These are phyloP conservation scores for Pseudogymnoascus sp. DNA, from an alignment of 2,329 filamentous ascomycete genomes.

Conservation along the genomic window DNA sequence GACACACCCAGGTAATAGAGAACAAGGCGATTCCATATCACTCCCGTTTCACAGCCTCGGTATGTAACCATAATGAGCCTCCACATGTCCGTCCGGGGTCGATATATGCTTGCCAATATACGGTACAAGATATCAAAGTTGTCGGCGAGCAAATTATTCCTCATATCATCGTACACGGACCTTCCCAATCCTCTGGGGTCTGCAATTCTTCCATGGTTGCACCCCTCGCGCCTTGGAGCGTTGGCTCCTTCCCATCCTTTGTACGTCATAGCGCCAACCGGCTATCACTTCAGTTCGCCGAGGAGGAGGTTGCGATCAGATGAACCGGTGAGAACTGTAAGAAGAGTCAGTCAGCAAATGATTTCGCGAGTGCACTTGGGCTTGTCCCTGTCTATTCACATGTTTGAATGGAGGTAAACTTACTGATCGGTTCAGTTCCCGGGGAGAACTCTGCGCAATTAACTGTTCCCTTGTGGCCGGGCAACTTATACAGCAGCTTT, in stretches of 20 bases:
- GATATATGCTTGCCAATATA: constrained; percentile 1
- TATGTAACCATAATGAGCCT: not conserved
- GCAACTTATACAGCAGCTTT: constrained; percentile 88
- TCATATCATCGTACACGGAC: not conserved
- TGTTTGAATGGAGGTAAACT: constrained; percentile 35
- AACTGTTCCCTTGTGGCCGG: constrained; percentile 89
- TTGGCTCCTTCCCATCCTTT: not conserved
- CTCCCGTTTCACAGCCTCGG: not conserved
- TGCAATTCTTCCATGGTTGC: not conserved
- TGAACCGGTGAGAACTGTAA: constrained; percentile 72
- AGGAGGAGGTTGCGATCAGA: constrained; percentile 82
- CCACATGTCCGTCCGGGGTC: not conserved
- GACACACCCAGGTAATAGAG: not conserved
- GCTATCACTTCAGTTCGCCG: constrained; percentile 64
- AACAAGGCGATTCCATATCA: not conserved
- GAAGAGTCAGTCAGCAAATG: constrained; percentile 17
- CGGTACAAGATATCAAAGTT: not conserved
- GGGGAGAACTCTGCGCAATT: constrained; percentile 92
- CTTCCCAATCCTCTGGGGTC: not conserved
- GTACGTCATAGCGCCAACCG: not conserved
- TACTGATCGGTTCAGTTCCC: constrained; percentile 75
- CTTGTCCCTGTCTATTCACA: not conserved
- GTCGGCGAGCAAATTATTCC: not conserved
- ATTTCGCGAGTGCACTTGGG: not conserved
- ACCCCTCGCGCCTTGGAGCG: constrained; percentile 5